Percentiles rank a stretch among this genome's conserved stretches.
Evolutionary conservation across 371 early-diverging fungal species (phyloP).

Genomic region (Actinomortierella ambigua): DNA sequence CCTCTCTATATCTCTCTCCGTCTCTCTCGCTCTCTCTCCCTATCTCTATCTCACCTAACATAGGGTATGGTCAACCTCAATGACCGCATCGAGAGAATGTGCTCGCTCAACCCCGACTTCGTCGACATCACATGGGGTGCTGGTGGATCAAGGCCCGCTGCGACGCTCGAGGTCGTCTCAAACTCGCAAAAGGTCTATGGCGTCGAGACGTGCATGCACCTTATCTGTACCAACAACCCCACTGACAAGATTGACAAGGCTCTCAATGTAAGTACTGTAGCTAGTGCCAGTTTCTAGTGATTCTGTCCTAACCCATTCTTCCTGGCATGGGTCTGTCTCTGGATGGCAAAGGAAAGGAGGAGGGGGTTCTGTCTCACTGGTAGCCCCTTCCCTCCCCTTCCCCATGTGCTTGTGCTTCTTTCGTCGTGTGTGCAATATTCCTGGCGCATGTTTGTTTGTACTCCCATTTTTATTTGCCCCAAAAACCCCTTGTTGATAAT

Average conservation of each 20-base stretch:
- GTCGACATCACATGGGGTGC: constrained; percentile 97
- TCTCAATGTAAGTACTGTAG: constrained; percentile 56
- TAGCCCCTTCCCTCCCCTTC: background rate
- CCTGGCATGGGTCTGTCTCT: no score
- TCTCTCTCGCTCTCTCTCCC: no score
- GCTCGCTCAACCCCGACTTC: constrained; percentile 90
- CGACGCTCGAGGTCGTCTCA: constrained; percentile 85
- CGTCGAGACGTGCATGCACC: constrained; percentile 95
- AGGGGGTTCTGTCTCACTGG: background rate
- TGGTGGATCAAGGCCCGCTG: constrained; percentile 89
- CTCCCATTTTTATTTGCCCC: background rate
- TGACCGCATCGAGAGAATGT: constrained; percentile 90
- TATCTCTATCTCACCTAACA: no score
- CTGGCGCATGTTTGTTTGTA: constrained; percentile 1
- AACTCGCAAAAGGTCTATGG: constrained; percentile 93
- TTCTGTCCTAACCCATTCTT: no score
- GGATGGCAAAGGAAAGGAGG: no score
- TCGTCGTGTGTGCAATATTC: background rate
- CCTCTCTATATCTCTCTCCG: no score
- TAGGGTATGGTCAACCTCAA: constrained; percentile 80
- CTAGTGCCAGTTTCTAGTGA: background rate
- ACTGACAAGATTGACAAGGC: constrained; percentile 85
- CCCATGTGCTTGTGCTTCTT: no score
- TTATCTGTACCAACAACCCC: constrained; percentile 97
- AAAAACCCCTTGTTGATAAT: background rate